Evolutionary conservation across 495 filamentous ascomycete genomes (phyloP).

Genomic region (Neohortaea acidophila): DNA sequence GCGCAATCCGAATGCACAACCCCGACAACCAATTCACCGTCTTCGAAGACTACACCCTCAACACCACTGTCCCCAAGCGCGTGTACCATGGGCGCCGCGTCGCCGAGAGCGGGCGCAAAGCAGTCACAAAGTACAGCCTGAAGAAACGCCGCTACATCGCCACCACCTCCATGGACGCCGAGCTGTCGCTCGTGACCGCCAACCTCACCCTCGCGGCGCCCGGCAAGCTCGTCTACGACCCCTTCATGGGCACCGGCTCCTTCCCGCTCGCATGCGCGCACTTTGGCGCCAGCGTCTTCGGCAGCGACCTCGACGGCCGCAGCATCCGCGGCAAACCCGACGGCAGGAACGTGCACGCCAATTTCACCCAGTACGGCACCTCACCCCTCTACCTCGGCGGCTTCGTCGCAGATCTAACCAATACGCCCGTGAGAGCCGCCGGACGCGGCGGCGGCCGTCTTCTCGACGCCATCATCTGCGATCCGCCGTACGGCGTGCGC

Average conservation of each 20-base stretch:
- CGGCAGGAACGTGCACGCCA: constrained; percentile 44
- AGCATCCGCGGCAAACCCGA: constrained; percentile 62
- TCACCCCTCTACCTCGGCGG: constrained; percentile 48
- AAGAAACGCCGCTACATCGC: constrained; percentile 89
- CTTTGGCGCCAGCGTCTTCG: constrained; percentile 66
- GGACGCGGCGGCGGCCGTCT: constrained; percentile 32
- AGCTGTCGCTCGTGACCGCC: constrained; percentile 77
- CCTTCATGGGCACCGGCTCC: constrained; percentile 86
- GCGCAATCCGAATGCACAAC: constrained; percentile 55
- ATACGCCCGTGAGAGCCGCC: constrained; percentile 59
- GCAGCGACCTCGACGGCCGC: constrained; percentile 85
- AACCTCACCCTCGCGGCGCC: constrained; percentile 75
- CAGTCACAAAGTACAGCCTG: constrained; percentile 61
- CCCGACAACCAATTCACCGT: constrained; percentile 61
- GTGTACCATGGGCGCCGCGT: constrained; percentile 62
- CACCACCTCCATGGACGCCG: constrained; percentile 93
- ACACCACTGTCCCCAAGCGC: constrained; percentile 38
- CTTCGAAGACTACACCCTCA: constrained; percentile 59
- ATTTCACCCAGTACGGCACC: constrained; percentile 75
- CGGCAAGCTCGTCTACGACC: constrained; percentile 77
- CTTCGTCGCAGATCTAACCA: constrained; percentile 78
- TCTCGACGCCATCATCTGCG: constrained; percentile 87
- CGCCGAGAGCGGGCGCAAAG: constrained; percentile 40
- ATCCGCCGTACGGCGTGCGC: constrained; percentile 93
- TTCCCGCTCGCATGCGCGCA: constrained; percentile 77